phyloP scores from a whole-genome alignment of 768 basidiomycete species.

The Macrocybe gigantea region DNA sequence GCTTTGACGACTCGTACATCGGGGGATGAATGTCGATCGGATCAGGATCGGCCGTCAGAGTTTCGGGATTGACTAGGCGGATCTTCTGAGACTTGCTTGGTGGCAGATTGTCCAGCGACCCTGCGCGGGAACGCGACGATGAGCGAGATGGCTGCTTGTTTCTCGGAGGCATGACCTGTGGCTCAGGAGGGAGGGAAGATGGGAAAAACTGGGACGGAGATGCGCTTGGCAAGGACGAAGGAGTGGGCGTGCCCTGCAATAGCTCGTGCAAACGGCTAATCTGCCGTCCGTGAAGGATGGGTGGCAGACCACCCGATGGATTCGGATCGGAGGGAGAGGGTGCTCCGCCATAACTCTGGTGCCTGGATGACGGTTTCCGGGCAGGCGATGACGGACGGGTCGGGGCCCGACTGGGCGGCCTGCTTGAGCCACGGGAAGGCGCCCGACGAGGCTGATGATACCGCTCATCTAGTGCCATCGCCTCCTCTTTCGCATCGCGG shows the following conservation, averaged over 20 bases:
- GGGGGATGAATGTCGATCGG: too few relatives aligned
- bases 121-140: not conserved
- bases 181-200: not conserved
- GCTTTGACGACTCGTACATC: too few relatives aligned
- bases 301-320: not conserved
- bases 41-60: too few relatives aligned
- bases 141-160: not conserved
- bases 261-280: constrained; percentile 2
- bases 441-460: constrained; percentile 10
- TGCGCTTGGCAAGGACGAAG: constrained; percentile 13
- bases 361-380: not conserved
- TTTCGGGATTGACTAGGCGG: too few relatives aligned
- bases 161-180: not conserved
- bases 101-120: too few relatives aligned
- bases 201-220: constrained; percentile 12
- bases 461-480: too few relatives aligned
- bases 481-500: too few relatives aligned
- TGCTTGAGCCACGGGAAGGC: constrained; percentile 6
- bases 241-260: constrained; percentile 5
- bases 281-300: not conserved
- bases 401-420: not conserved
- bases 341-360: constrained; percentile 1
- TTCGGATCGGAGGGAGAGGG: not conserved
- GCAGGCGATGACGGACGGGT: constrained; percentile 3
- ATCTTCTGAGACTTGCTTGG: too few relatives aligned